A percentile compares a stretch with the other conserved stretches of the same genome.
Conservation (phyloP, 148 eudicot genomes). For the Rhododendron ferrugineum region DNA sequence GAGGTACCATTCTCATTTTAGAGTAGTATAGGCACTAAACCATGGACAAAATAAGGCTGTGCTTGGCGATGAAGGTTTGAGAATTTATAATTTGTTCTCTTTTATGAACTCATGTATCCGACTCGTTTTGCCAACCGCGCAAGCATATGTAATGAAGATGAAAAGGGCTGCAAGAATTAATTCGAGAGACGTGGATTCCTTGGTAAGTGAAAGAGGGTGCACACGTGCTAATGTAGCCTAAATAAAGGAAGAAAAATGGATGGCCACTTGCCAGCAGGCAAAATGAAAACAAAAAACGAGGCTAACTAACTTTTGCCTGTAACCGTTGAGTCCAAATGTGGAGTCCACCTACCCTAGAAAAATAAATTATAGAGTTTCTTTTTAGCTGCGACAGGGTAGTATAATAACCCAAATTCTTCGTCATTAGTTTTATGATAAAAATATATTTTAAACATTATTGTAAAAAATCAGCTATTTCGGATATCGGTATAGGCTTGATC, state of each 20-base stretch:
- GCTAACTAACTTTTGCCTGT: not conserved
- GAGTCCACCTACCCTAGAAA: not conserved
- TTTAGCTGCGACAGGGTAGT: no score
- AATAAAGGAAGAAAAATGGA: not conserved
- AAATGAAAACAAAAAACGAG: not conserved
- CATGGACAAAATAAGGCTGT: no score
- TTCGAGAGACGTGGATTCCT: no score
- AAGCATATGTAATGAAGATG: not conserved
- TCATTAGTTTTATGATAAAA: no score
- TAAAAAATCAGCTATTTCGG: no score
- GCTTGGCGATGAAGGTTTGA: not conserved
- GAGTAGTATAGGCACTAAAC: no score
- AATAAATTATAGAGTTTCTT: no score
- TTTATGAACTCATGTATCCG: not conserved
- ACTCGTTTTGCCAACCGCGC: not conserved
- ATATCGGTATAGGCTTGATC: no score
- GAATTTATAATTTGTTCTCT: not conserved
- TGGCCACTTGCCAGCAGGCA: not conserved
- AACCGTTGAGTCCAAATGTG: not conserved
- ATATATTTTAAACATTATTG: no score
- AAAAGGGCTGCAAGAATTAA: no score
- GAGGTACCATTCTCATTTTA: not conserved
- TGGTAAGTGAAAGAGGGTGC: not conserved
- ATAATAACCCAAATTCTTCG: no score
- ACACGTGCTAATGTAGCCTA: not conserved